Evolutionary conservation across 495 filamentous ascomycete genomes (phyloP).

Genomic region (Penicillium ochrochloron): DNA sequence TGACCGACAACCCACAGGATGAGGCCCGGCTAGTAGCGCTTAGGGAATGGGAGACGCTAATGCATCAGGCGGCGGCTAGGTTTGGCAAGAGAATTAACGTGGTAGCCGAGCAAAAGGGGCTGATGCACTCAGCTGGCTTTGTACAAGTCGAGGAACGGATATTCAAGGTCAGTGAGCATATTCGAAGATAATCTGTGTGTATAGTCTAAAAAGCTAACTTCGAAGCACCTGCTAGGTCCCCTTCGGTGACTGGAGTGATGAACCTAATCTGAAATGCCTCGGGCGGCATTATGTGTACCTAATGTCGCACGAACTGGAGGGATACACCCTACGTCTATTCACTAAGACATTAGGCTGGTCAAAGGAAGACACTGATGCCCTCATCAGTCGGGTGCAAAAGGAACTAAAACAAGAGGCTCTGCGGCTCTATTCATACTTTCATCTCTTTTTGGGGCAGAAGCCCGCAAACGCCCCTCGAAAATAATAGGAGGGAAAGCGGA

Average conservation of each 20-base stretch:
- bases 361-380: background rate
- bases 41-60: background rate
- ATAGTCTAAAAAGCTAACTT: background rate
- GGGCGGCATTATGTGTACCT: background rate
- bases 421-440: slow-evolving; percentile 2
- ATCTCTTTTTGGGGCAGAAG: background rate
- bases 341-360: background rate
- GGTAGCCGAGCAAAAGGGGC: background rate
- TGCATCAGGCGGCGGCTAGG: background rate
- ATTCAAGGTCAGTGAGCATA: background rate
- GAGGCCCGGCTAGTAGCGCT: background rate
- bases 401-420: background rate
- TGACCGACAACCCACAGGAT: background rate
- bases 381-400: background rate
- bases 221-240: background rate
- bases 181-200: background rate
- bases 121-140: slow-evolving; percentile 5
- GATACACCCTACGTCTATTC: background rate
- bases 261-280: background rate
- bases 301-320: background rate
- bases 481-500: background rate
- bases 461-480: background rate
- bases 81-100: slow-evolving; percentile 2
- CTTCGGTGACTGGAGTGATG: background rate
- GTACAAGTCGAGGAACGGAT: background rate